These are phyloP conservation scores for Coniochaeta sp. DNA, from an alignment of 2,329 filamentous ascomycete genomes.

Conservation along the genomic window DNA sequence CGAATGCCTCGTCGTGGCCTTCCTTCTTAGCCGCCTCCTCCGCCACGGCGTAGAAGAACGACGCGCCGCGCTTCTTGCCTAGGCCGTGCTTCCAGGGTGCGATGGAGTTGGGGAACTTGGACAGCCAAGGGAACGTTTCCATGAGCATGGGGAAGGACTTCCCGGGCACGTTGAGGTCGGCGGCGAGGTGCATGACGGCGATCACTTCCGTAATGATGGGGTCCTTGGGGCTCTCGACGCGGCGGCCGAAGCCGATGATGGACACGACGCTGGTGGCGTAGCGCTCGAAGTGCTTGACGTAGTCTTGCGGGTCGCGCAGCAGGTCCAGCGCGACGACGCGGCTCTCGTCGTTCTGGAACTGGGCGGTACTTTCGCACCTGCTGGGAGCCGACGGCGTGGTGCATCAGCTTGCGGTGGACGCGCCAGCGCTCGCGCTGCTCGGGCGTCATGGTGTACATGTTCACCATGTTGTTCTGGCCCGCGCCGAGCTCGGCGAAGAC, in stretches of 20 bases:
- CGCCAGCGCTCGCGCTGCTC: conserved; percentile 35
- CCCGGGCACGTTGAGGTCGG: conserved; percentile 45
- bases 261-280: conserved; percentile 46
- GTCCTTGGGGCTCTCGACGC: conserved; percentile 43
- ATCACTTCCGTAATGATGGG: conserved; percentile 54
- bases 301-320: conserved; percentile 33
- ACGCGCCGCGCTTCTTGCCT: conserved; percentile 34
- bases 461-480: conserved; percentile 34
- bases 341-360: conserved; percentile 52
- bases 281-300: conserved; percentile 46
- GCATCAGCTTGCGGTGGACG: conserved; percentile 41
- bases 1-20: conserved; percentile 25
- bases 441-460: conserved; percentile 32
- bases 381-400: conserved; percentile 46
- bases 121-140: conserved; percentile 44
- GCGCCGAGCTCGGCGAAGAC: conserved; percentile 39
- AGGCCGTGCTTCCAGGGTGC: conserved; percentile 44
- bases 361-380: conserved; percentile 44
- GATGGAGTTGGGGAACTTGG: conserved; percentile 39
- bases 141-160: conserved; percentile 50
- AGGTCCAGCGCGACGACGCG: conserved; percentile 45
- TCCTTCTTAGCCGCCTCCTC: conserved; percentile 38
- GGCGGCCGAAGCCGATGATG: conserved; percentile 49
- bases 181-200: conserved; percentile 48
- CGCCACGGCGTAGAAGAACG: conserved; percentile 46